A percentile compares a stretch with the other conserved stretches of the same genome.
Conservation (phyloP, 345 rosid genomes). For the Lumnitzera littorea region DNA sequence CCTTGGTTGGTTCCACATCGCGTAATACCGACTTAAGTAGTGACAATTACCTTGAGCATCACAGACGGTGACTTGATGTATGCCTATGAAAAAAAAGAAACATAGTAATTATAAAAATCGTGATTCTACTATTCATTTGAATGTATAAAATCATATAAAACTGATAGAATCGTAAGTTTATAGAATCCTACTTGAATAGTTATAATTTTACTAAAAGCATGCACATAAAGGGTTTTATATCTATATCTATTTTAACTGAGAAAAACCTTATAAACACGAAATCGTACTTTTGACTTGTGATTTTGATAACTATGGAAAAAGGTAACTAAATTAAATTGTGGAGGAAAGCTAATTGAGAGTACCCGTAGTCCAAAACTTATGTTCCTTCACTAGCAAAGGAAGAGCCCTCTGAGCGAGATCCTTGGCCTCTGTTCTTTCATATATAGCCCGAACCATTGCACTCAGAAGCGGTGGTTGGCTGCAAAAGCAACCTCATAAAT, state of each 20-base stretch:
- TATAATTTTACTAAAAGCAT: no score
- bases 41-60: conserved; percentile 43
- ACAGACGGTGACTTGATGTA: conserved; percentile 50
- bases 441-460: conserved; percentile 72
- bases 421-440: conserved; percentile 50
- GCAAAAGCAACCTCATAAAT: conserved; percentile 6
- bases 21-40: conserved; percentile 66
- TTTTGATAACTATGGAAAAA: no score
- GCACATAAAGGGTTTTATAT: no score
- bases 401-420: conserved; percentile 46
- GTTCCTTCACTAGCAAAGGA: conserved; percentile 68
- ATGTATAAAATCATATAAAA: no score
- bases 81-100: conserved; percentile 29
- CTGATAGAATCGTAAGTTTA: no score
- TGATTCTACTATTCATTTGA: no score
- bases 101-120: background rate
- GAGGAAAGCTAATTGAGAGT: background rate
- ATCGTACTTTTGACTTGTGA: no score
- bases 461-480: conserved; percentile 93
- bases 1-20: conserved; percentile 86
- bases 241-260: no score
- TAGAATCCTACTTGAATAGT: no score
- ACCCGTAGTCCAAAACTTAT: conserved; percentile 81
- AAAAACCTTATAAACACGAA: no score
- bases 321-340: background rate